phyloP scores from a whole-genome alignment of 768 basidiomycete genomes.

The Guyanaporus albipodus region DNA sequence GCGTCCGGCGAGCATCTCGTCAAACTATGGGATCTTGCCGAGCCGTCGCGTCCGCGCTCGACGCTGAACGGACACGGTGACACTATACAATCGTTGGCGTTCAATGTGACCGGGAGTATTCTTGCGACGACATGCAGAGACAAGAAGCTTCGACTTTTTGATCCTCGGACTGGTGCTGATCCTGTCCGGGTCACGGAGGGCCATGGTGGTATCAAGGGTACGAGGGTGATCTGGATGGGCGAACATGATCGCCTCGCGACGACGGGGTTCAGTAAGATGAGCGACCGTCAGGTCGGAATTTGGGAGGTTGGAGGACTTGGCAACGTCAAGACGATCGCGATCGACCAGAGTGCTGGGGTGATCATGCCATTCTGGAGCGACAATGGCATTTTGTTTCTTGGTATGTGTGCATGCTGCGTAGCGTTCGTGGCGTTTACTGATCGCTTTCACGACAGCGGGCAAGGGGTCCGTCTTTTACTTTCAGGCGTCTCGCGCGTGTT shows the following conservation, averaged over 20 bases:
- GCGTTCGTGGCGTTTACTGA: slow-evolving; percentile 2
- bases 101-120: slow-evolving; percentile 74
- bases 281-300: slow-evolving; percentile 83
- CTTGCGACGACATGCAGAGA: slow-evolving; percentile 91
- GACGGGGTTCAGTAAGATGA: slow-evolving; percentile 96
- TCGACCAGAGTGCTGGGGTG: slow-evolving; percentile 92
- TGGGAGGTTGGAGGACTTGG: slow-evolving; percentile 83
- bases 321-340: slow-evolving; percentile 69
- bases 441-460: slow-evolving; percentile 49
- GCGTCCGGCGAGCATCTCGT: slow-evolving; percentile 81
- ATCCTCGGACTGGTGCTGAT: slow-evolving; percentile 79
- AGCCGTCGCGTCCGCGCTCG: slow-evolving; percentile 57
- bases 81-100: slow-evolving; percentile 80
- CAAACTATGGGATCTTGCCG: slow-evolving; percentile 88
- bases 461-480: slow-evolving; percentile 63
- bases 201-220: slow-evolving; percentile 90
- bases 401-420: slow-evolving; percentile 33
- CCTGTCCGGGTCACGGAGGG: slow-evolving; percentile 81
- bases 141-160: slow-evolving; percentile 88
- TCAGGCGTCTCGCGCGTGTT: not conserved
- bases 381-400: slow-evolving; percentile 85
- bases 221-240: slow-evolving; percentile 88
- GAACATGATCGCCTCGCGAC: slow-evolving; percentile 85
- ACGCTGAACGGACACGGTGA: slow-evolving; percentile 77
- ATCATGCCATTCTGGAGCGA: slow-evolving; percentile 98